Evolutionary conservation across 148 eudicot genomes (phyloP), one percentile per base, ranked within the genome.

Genomic region (Amaranthus hypochondriacus): DNA sequence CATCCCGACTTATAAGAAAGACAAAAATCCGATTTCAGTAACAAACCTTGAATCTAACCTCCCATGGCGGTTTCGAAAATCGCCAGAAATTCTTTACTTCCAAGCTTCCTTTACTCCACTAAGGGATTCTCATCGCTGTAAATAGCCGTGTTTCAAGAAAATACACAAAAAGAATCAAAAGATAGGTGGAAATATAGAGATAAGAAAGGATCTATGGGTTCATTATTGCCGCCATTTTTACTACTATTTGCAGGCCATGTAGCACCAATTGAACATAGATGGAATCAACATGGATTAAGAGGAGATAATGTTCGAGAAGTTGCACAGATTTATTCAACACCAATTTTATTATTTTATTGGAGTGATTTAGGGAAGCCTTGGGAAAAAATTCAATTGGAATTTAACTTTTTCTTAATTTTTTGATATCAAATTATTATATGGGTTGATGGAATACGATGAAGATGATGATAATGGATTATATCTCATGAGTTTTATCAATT

Each of bases 101-200:
- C 18, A 18, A 18, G 18, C 18, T 18, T 18, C 18, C 18, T 18
- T 18, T 18, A 18, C 18, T 18, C 18, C 18, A 18, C 18, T 18
- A 18, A 18, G 18, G 18, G 18, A 18, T 18, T 18, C 18, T 18
- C 18, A 18, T 18, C 18, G 18, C 18, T 18, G 18, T 18, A 18
- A 18, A 18, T 18, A 18, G 18, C 18, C 18, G 18, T 18, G 18
- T 18, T 18, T 18, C 18, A 18, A 18, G 18, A 18, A 18, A 18
- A 54, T 93, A 87, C 81, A 89, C 98, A 48, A 80, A 72, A 43
- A 80, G 86, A 66, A 93, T 93, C 6, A 96, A 93, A 86, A 71
- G 72, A 54, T 93, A 96, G 98, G 91, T 91, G 98, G 88, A 91
- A 84, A 87, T 88, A 6, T 97, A 94, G 84, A 87, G 81, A 73